phyloP scores from a whole-genome alignment of 495 filamentous ascomycete species.

The Annulohypoxylon stygium region DNA sequence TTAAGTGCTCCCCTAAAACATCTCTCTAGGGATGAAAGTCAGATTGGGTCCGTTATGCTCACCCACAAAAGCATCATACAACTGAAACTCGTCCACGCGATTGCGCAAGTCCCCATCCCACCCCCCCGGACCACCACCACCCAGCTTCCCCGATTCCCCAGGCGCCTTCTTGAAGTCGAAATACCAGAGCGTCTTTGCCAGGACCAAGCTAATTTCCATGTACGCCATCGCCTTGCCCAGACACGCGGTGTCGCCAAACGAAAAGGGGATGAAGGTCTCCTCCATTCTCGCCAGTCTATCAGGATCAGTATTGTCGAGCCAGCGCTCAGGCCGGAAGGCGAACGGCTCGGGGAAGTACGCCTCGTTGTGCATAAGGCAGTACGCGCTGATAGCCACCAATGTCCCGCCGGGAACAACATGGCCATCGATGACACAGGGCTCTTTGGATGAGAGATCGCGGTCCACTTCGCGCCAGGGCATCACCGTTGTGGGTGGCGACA shows the following conservation, averaged over 20 bases:
- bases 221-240: background rate
- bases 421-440: background rate
- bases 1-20: too few relatives aligned
- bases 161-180: slow-evolving; percentile 1
- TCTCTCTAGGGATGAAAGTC: background rate
- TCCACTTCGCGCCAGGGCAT: slow-evolving; percentile 58
- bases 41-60: background rate
- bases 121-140: background rate
- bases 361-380: background rate
- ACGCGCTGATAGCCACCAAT: background rate
- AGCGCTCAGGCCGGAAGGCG: background rate
- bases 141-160: background rate
- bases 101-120: background rate
- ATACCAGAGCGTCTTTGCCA: slow-evolving; percentile 1
- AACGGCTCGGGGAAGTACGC: background rate
- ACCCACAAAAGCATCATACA: background rate
- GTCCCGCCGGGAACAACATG: slow-evolving; percentile 1
- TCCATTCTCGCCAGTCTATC: background rate
- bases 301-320: background rate
- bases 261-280: background rate
- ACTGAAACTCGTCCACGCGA: background rate
- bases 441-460: background rate
- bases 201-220: background rate
- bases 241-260: background rate
- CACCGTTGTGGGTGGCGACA: slow-evolving; percentile 65